Percentiles rank a stretch among this genome's conserved stretches.
Evolutionary conservation across 148 eudicot species (phyloP).

Genomic region (Chenopodium suecicum): DNA sequence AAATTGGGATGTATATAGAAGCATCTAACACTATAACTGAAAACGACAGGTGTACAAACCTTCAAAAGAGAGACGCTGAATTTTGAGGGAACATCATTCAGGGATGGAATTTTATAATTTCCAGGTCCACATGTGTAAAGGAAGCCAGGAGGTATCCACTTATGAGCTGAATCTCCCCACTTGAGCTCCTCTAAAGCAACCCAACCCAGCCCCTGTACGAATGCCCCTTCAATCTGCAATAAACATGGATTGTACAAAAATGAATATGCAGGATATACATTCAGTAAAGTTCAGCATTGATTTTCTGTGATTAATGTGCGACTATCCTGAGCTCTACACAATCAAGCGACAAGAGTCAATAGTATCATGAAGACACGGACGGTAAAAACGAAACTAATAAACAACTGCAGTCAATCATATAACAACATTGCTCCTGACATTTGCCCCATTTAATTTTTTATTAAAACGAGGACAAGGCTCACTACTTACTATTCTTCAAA

Average conservation of each 20-base stretch:
- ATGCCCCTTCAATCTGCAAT: conserved; percentile 96
- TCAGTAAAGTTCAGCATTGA: neutral
- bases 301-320: neutral
- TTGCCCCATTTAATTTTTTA: neutral
- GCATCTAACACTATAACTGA: neutral
- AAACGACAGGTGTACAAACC: conserved; percentile 42
- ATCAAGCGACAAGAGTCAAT: neutral
- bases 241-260: conserved; percentile 1
- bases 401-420: neutral
- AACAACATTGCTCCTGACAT: neutral
- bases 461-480: neutral
- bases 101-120: conserved; percentile 82
- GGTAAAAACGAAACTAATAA: too few relatives aligned
- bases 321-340: neutral
- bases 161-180: conserved; percentile 96
- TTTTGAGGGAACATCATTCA: conserved; percentile 81
- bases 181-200: conserved; percentile 92
- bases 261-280: neutral
- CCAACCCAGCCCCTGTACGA: conserved; percentile 96
- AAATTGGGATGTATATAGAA: neutral
- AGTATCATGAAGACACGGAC: neutral
- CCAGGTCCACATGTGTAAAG: conserved; percentile 92
- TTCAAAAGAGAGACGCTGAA: conserved; percentile 82
- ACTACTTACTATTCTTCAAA: neutral
- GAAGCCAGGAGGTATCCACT: conserved; percentile 79